Base-by-base conservation (phyloP, 441 rosid genomes). In the Jatropha multifida region DNA sequence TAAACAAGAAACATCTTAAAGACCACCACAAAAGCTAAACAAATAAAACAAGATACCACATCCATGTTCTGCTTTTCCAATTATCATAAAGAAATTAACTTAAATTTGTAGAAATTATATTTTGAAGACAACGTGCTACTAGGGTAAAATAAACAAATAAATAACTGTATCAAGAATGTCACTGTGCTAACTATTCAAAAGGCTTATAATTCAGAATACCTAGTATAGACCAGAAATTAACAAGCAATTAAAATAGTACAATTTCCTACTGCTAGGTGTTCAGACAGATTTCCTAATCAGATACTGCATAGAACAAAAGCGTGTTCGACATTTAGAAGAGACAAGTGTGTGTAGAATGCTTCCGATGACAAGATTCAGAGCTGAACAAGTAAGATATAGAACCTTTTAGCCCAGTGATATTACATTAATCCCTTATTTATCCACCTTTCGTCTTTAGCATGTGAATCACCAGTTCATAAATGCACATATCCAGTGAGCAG, bases 1-100 rank as follows among this genome's bases (percentile, higher is more conserved):
- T 32, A 9, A 54, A 26, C 7, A 60, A 8, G 54, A 38, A 66
- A 71, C 51, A 71, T 66, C 72, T 74, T 40, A 62, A 44, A 18
- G 8, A 59, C 20, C 23, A 20, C 48, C 69, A 68, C 71, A 46
- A 40, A 32, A 65, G 10, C 40, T 6, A 54, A 8, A 23, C 54
- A 41, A 14, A 27, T 41, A 27, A 20, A 54, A 26, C 17, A 58
- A 65, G 26, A 3, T 0, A 17, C 7, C 15, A 61, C 3, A 18
- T 67, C 56, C 18, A 17, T 8, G 12, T n/a, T 52, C 37, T 38
- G 14, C 11, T 64, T n/a, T 63, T 17, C 12, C 1, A 60, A 44
- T 65, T n/a, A 0, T 32, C 23, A 42, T n/a, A 8, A 27, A 18
- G 42, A 54, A 74, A 15, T 2, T 7, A 63, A 60, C 3, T 37